These are phyloP conservation scores for Alternaria atra DNA, from an alignment of 2,329 filamentous ascomycete species.

Conservation along the genomic window DNA sequence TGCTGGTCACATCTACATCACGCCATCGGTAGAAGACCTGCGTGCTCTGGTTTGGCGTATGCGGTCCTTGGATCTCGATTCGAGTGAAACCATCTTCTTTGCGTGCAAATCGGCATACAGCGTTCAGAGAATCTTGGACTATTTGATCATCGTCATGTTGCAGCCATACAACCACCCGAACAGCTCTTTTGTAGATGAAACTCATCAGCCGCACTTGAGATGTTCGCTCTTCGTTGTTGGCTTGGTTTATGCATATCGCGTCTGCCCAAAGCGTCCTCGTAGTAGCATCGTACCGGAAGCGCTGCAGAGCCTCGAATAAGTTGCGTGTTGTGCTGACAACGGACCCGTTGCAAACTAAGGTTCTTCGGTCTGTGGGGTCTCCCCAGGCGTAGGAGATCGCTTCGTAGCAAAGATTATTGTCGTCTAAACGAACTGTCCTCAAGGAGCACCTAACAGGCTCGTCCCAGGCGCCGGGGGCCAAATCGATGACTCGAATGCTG, in stretches of 20 bases:
- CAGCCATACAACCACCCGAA: conserved; percentile 4
- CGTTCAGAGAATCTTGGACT: not conserved
- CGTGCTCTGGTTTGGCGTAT: too few relatives aligned
- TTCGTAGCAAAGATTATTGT: conserved; percentile 7
- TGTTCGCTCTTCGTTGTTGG: conserved; percentile 36
- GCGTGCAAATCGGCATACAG: not conserved
- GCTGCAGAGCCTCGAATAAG: conserved; percentile 9
- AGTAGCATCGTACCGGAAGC: not conserved
- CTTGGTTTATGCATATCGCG: conserved; percentile 47
- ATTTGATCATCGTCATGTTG: not conserved
- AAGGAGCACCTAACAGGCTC: not conserved
- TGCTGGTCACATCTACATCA: not conserved
- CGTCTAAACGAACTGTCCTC: not conserved
- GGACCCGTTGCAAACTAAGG: not conserved
- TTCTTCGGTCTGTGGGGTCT: not conserved
- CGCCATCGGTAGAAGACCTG: not conserved
- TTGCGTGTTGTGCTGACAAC: not conserved
- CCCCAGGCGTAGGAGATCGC: conserved; percentile 27
- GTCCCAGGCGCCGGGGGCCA: not conserved
- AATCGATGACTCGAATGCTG: not conserved
- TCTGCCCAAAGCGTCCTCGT: conserved; percentile 33
- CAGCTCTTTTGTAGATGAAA: not conserved
- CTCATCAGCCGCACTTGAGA: conserved; percentile 47
- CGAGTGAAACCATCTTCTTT: not conserved
- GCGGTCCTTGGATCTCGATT: not conserved